Conservation (phyloP, 1,284 basidiomycete species). For the Tranzscheliella williamsii region DNA sequence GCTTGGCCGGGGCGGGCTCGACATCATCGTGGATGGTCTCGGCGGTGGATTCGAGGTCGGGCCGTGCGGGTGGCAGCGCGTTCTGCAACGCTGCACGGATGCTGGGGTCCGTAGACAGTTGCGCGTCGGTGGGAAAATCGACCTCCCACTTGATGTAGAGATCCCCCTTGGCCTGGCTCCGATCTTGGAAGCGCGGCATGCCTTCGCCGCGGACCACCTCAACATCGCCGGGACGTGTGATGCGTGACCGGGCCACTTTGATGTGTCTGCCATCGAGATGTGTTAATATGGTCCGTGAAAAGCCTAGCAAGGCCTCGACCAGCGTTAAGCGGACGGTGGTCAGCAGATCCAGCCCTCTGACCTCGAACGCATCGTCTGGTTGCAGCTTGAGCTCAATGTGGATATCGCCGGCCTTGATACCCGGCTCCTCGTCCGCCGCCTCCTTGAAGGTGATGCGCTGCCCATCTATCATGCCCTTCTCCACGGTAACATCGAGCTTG, state of each 20-base stretch:
- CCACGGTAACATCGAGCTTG: conserved; percentile 66
- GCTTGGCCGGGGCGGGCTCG: conserved; percentile 14
- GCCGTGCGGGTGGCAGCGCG: conserved; percentile 40
- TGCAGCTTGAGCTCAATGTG: conserved; percentile 76
- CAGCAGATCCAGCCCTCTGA: conserved; percentile 76
- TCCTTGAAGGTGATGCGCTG: conserved; percentile 84
- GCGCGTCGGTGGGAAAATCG: conserved; percentile 51
- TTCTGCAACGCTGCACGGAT: conserved; percentile 20
- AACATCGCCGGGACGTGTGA: conserved; percentile 50
- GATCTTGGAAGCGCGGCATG: conserved; percentile 49
- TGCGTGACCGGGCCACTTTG: conserved; percentile 27
- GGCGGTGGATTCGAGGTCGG: conserved; percentile 23
- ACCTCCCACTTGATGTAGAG: conserved; percentile 53
- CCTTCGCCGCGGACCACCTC: conserved; percentile 52
- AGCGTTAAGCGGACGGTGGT: conserved; percentile 66
- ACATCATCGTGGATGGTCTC: conserved; percentile 35
- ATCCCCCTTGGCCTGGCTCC: conserved; percentile 40
- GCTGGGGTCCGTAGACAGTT: conserved; percentile 18
- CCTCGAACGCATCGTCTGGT: conserved; percentile 77
- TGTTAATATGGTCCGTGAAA: conserved; percentile 54
- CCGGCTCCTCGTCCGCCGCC: conserved; percentile 71
- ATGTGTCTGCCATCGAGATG: conserved; percentile 57
- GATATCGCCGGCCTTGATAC: conserved; percentile 64
- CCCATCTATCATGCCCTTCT: conserved; percentile 83
- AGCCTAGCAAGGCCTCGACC: conserved; percentile 48